Percentiles rank a stretch among this genome's conserved stretches.
phyloP scores from a whole-genome alignment of 2,329 filamentous ascomycete species.

The Aspergillus sclerotialis region DNA sequence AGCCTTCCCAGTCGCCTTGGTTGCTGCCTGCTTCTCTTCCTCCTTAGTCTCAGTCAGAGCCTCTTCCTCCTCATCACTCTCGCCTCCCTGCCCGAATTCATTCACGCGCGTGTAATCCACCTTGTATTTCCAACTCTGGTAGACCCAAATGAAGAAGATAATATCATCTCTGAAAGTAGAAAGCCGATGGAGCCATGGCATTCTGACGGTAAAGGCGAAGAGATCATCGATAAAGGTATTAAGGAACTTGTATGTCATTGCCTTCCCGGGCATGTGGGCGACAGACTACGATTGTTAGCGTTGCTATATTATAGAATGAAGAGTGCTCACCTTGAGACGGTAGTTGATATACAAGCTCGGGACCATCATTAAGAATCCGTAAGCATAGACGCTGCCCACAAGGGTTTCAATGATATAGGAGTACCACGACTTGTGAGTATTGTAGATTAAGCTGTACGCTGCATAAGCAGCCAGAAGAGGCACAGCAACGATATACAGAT shows the following conservation, averaged over 20 bases:
- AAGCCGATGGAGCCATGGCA: constrained; percentile 87
- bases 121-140: constrained; percentile 89
- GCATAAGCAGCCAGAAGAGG: constrained; percentile 86
- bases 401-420: constrained; percentile 91
- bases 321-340: constrained; percentile 63
- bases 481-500: constrained; percentile 87
- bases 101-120: constrained; percentile 89
- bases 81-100: constrained; percentile 97
- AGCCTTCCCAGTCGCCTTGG: constrained; percentile 23
- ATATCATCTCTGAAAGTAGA: constrained; percentile 91
- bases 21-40: constrained; percentile 14
- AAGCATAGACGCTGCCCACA: constrained; percentile 93
- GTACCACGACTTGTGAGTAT: constrained; percentile 97
- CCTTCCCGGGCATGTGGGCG: constrained; percentile 92
- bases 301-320: background rate
- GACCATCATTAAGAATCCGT: constrained; percentile 99
- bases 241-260: constrained; percentile 97
- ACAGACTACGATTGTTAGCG: constrained; percentile 47
- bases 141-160: constrained; percentile 97
- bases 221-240: constrained; percentile 99
- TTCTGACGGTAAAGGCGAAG: constrained; percentile 98
- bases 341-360: constrained; percentile 98
- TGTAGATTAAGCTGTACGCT: constrained; percentile 83
- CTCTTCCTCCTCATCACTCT: constrained; percentile 64
- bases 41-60: constrained; percentile 10